These are phyloP conservation scores for Boletellus deceptivus DNA, from an alignment of 1,284 basidiomycete species.

Conservation along the genomic window DNA sequence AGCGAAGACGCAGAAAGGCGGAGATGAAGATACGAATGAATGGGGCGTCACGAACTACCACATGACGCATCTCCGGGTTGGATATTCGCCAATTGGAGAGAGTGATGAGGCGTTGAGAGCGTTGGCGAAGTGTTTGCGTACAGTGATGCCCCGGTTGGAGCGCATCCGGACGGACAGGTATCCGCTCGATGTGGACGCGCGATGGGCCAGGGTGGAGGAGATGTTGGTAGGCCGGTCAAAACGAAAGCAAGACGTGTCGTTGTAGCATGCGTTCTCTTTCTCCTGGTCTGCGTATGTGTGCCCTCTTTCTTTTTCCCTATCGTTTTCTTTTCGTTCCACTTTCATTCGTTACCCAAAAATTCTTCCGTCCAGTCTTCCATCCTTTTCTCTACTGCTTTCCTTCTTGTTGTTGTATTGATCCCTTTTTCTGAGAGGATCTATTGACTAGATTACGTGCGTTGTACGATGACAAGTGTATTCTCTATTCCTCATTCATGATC, in stretches of 20 bases:
- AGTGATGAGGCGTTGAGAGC: constrained; percentile 1
- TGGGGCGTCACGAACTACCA: constrained; percentile 22
- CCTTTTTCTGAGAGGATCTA: no score
- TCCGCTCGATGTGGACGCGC: constrained; percentile 8
- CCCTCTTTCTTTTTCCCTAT: not conserved
- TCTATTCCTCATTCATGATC: no score
- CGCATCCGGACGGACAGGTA: constrained; percentile 20
- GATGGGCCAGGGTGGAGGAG: constrained; percentile 16
- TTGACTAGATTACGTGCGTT: no score
- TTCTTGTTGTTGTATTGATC: not conserved
- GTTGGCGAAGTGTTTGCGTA: constrained; percentile 14
- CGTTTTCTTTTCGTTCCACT: not conserved
- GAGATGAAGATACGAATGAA: constrained; percentile 1
- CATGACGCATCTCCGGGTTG: constrained; percentile 17
- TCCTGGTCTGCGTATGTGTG: not conserved
- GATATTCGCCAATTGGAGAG: constrained; percentile 24
- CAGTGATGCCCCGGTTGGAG: constrained; percentile 23
- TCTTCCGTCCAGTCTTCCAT: no score
- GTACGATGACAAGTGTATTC: no score
- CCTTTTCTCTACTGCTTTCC: not conserved
- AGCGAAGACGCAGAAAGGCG: not conserved
- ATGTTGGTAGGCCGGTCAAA: constrained; percentile 3
- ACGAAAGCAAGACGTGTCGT: not conserved
- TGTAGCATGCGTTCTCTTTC: not conserved
- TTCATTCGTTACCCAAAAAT: no score